Conservation (phyloP, 1,284 basidiomycete genomes). For the Phenoliferia sp. region DNA sequence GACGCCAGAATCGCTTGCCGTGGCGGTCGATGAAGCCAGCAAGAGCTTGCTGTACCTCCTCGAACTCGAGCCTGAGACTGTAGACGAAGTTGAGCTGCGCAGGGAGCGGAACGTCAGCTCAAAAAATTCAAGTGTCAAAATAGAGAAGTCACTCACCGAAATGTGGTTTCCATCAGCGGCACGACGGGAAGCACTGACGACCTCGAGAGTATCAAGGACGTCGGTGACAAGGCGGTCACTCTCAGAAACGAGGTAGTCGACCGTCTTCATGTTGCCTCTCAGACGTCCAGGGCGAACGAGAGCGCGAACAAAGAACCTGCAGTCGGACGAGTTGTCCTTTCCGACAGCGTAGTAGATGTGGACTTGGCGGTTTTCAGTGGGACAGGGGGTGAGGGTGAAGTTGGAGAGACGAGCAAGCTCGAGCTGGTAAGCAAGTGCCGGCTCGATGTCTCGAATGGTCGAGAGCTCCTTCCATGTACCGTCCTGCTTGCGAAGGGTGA, state of each 20-base stretch:
- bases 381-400: slow-evolving; percentile 91
- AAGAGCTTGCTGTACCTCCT: slow-evolving; percentile 91
- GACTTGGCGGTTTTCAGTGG: slow-evolving; percentile 90
- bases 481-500: slow-evolving; percentile 74
- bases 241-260: slow-evolving; percentile 96
- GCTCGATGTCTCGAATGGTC: slow-evolving; percentile 96
- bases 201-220: slow-evolving; percentile 89
- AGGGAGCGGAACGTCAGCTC: slow-evolving; percentile 5
- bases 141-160: slow-evolving; percentile 25
- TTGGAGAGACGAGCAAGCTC: slow-evolving; percentile 93
- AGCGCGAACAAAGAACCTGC: slow-evolving; percentile 95
- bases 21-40: slow-evolving; percentile 97
- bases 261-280: slow-evolving; percentile 82
- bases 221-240: slow-evolving; percentile 93
- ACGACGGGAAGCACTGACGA: slow-evolving; percentile 77
- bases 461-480: slow-evolving; percentile 88
- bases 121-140: not conserved
- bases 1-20: slow-evolving; percentile 94
- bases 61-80: slow-evolving; percentile 88
- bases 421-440: slow-evolving; percentile 95
- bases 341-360: slow-evolving; percentile 79
- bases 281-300: slow-evolving; percentile 92
- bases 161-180: slow-evolving; percentile 48
- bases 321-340: slow-evolving; percentile 92
- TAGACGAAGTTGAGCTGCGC: slow-evolving; percentile 55